Percentiles rank a stretch among this genome's conserved stretches.
Conservation (phyloP, 2,329 filamentous ascomycete genomes). For the Neofusicoccum sp. region DNA sequence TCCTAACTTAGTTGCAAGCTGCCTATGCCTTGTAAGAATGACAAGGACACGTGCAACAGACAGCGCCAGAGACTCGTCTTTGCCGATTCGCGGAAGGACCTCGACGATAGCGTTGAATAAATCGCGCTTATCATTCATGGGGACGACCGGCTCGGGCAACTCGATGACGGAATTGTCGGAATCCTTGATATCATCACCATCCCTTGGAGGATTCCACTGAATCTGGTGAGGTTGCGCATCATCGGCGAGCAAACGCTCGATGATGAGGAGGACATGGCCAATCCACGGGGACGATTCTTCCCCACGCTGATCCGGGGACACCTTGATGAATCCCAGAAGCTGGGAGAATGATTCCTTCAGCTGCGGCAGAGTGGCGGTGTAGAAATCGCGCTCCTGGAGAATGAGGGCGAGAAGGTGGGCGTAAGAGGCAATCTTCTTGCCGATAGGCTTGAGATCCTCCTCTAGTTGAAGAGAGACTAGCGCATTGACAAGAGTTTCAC, state of each 20-base stretch:
- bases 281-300: conserved; percentile 92
- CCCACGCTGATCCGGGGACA: conserved; percentile 62
- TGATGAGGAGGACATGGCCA: conserved; percentile 80
- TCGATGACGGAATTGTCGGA: conserved; percentile 57
- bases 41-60: conserved; percentile 81
- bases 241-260: conserved; percentile 86
- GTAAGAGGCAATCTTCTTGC: conserved; percentile 80
- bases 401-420: conserved; percentile 88
- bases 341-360: conserved; percentile 74
- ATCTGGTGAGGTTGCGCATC: conserved; percentile 78
- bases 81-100: conserved; percentile 80
- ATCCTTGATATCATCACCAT: conserved; percentile 43
- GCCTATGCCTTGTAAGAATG: conserved; percentile 77
- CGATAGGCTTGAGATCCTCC: conserved; percentile 54
- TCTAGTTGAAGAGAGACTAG: conserved; percentile 67
- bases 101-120: conserved; percentile 79
- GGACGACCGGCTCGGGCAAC: conserved; percentile 61
- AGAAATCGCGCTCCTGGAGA: conserved; percentile 79
- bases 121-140: conserved; percentile 62
- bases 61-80: conserved; percentile 79
- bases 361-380: conserved; percentile 69
- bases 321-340: conserved; percentile 75
- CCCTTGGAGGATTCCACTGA: conserved; percentile 62
- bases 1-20: conserved; percentile 71
- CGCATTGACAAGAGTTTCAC: conserved; percentile 77